Percentiles rank a stretch among this genome's conserved stretches.
Evolutionary conservation across 306 rosid genomes (phyloP).

Genomic region (Trifolium dubium): DNA sequence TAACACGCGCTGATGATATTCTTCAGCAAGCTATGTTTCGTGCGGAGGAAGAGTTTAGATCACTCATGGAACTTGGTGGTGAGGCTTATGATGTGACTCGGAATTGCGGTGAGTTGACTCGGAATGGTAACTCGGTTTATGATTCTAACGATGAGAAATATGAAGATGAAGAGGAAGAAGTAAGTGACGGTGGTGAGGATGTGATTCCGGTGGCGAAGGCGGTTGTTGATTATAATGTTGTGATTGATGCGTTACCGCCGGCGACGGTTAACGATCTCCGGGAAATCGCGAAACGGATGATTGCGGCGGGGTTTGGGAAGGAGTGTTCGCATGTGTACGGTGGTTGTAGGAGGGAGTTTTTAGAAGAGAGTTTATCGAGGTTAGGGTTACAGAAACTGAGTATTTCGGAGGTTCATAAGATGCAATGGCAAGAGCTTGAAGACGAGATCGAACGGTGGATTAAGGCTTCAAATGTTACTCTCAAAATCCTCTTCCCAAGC

Average conservation of each 20-base stretch:
- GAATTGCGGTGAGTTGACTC: constrained; percentile 52
- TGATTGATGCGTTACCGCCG: constrained; percentile 71
- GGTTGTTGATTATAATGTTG: constrained; percentile 55
- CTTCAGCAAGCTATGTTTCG: constrained; percentile 81
- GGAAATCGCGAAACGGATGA: constrained; percentile 85
- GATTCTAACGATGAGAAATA: constrained; percentile 59
- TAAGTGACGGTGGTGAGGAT: neutral
- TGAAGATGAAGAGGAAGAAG: neutral
- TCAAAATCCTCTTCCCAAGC: constrained; percentile 73
- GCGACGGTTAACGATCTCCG: constrained; percentile 63
- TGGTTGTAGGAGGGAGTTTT: constrained; percentile 68
- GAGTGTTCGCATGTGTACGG: constrained; percentile 75
- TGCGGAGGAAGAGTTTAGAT: constrained; percentile 72
- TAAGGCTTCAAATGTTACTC: constrained; percentile 63
- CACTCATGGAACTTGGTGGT: constrained; percentile 76
- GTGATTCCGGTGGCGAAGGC: constrained; percentile 49
- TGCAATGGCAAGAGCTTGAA: constrained; percentile 73
- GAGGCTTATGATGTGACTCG: constrained; percentile 64
- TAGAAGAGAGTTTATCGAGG: constrained; percentile 74
- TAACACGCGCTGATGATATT: constrained; percentile 69
- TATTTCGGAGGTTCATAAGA: constrained; percentile 68
- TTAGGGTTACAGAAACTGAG: constrained; percentile 76
- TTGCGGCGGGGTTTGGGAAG: constrained; percentile 69
- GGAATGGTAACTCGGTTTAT: constrained; percentile 35
- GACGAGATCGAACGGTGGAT: constrained; percentile 82